Evolutionary conservation across 139 green algal species (phyloP).

Genomic region (Raphidocelis subcapitata): DNA sequence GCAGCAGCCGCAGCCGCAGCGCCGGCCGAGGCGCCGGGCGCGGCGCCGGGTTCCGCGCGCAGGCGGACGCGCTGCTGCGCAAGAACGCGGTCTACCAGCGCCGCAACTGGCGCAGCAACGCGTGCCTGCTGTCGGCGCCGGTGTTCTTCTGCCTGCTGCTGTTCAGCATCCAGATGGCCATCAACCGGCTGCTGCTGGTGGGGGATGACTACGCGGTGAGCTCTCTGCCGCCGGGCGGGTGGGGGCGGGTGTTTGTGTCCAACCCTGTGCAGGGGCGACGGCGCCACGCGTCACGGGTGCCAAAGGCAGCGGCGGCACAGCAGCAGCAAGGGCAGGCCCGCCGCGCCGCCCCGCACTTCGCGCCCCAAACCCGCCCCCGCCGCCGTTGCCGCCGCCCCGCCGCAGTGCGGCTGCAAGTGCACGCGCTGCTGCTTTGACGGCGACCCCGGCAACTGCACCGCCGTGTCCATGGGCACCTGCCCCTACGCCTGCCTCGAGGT

Average conservation of each 20-base stretch:
- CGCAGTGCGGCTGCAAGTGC: slow-evolving; percentile 62
- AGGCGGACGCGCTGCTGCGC: slow-evolving; percentile 49
- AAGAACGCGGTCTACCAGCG: slow-evolving; percentile 63
- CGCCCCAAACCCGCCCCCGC: no score
- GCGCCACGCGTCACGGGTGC: background rate
- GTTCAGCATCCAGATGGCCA: slow-evolving; percentile 44
- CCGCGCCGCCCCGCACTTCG: background rate
- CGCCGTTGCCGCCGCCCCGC: no score
- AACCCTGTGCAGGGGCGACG: background rate
- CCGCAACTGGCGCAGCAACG: slow-evolving; percentile 52
- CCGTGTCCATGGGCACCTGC: background rate
- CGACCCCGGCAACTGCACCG: background rate
- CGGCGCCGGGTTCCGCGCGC: background rate
- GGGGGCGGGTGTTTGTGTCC: background rate
- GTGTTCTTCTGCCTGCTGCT: slow-evolving; percentile 71
- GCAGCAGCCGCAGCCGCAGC: background rate
- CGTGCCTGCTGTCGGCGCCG: slow-evolving; percentile 54
- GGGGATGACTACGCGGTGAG: slow-evolving; percentile 27
- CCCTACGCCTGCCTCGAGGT: slow-evolving; percentile 28
- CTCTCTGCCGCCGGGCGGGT: no score
- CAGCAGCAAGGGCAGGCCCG: background rate
- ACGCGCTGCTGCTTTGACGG: slow-evolving; percentile 42
- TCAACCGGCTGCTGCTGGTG: slow-evolving; percentile 38
- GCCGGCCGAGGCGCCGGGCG: background rate
- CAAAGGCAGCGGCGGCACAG: background rate